Percentiles rank a stretch among this genome's conserved stretches.
Evolutionary conservation across 2,329 filamentous ascomycete species (phyloP).

Genomic region (Xylariomycetidae sp.): DNA sequence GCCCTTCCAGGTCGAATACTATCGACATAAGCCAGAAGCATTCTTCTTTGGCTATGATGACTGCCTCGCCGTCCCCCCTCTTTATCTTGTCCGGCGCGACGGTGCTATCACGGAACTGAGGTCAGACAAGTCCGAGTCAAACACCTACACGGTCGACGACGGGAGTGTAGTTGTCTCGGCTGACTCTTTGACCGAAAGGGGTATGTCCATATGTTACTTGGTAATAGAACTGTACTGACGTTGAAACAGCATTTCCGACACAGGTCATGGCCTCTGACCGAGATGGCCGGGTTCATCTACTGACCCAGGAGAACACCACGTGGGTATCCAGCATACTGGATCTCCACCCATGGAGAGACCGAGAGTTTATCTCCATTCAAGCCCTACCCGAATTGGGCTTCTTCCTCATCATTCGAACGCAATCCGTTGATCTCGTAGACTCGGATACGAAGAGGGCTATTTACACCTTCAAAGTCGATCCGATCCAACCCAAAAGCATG

Average conservation of each 20-base stretch:
- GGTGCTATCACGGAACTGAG: slow-evolving; percentile 57
- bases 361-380: slow-evolving; percentile 51
- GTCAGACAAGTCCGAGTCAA: slow-evolving; percentile 35
- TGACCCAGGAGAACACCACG: slow-evolving; percentile 28
- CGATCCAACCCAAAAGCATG: slow-evolving; percentile 53
- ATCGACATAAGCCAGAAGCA: slow-evolving; percentile 52
- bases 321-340: slow-evolving; percentile 48
- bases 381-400: slow-evolving; percentile 51
- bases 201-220: slow-evolving; percentile 25
- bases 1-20: slow-evolving; percentile 47
- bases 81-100: slow-evolving; percentile 59
- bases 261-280: slow-evolving; percentile 28
- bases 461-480: slow-evolving; percentile 55
- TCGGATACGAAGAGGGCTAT: slow-evolving; percentile 49
- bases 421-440: slow-evolving; percentile 56
- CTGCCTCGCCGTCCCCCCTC: slow-evolving; percentile 31
- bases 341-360: slow-evolving; percentile 29
- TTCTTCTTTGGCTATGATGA: slow-evolving; percentile 55
- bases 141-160: slow-evolving; percentile 41
- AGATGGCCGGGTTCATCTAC: slow-evolving; percentile 23
- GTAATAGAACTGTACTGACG: slow-evolving; percentile 10
- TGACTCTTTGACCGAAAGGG: slow-evolving; percentile 37
- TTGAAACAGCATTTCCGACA: slow-evolving; percentile 16
- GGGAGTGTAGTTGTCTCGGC: slow-evolving; percentile 47
- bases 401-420: slow-evolving; percentile 53